phyloP scores from a whole-genome alignment of 202 grass and related monocot species.

The Elaeis oleifera region DNA sequence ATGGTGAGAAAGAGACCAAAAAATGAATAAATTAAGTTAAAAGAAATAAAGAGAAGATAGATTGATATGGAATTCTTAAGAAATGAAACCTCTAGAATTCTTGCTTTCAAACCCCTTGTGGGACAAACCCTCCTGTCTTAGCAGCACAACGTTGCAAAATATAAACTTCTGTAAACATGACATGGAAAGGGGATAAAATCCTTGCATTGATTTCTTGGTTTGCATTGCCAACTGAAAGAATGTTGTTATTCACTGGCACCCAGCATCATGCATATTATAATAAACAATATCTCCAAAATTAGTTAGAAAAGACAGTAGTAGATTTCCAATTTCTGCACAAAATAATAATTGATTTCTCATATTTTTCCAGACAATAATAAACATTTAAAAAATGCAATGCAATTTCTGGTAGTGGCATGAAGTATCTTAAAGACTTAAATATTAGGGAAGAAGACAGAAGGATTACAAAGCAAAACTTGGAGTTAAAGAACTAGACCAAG shows the following conservation, averaged over 20 bases:
- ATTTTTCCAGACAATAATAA: too few relatives aligned
- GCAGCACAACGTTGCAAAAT: not conserved
- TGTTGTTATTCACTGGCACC: conserved; percentile 92
- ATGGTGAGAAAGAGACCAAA: not conserved
- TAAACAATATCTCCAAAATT: not conserved
- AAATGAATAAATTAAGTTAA: conserved; percentile 6
- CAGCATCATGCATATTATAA: conserved; percentile 24
- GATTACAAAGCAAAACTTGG: too few relatives aligned
- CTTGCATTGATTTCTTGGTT: conserved; percentile 90
- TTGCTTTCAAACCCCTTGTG: too few relatives aligned
- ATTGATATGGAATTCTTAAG: not conserved
- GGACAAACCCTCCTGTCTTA: not conserved
- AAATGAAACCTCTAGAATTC: not conserved
- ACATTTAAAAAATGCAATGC: too few relatives aligned
- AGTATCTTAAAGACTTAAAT: too few relatives aligned
- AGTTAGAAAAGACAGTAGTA: too few relatives aligned
- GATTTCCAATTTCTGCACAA: too few relatives aligned
- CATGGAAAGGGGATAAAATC: conserved; percentile 19
- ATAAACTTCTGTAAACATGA: not conserved
- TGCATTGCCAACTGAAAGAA: conserved; percentile 78
- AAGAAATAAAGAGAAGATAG: conserved; percentile 6
- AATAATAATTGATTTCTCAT: too few relatives aligned
- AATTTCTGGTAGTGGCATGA: too few relatives aligned
- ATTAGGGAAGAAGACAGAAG: too few relatives aligned
- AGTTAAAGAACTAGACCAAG: too few relatives aligned